A percentile compares a stretch with the other conserved stretches of the same genome.
Conservation (phyloP, 2,329 filamentous ascomycete genomes). For the Bipolaris cookei region DNA sequence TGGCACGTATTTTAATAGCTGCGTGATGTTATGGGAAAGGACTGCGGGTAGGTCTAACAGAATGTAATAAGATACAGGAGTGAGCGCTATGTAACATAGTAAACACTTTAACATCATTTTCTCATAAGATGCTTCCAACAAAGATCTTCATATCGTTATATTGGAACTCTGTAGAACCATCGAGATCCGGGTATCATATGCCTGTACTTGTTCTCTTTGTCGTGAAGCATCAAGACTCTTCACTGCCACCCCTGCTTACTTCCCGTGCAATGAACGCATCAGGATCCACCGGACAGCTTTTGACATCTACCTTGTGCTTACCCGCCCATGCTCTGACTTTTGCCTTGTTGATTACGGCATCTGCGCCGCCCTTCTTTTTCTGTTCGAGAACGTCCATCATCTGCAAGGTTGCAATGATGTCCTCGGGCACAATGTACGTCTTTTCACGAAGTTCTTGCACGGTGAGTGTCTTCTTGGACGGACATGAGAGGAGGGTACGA, state of each 20-base stretch:
- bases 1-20: too few relatives aligned
- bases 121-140: background rate
- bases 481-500: constrained; percentile 62
- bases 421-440: constrained; percentile 85
- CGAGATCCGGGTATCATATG: constrained; percentile 1
- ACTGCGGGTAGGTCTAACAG: background rate
- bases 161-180: constrained; percentile 1
- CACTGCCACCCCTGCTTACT: constrained; percentile 37
- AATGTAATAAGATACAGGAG: background rate
- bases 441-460: constrained; percentile 74
- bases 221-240: constrained; percentile 5
- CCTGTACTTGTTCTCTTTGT: background rate
- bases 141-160: background rate
- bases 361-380: constrained; percentile 58
- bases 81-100: background rate
- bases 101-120: background rate
- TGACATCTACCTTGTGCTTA: constrained; percentile 66
- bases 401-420: constrained; percentile 77
- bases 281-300: constrained; percentile 68
- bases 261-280: constrained; percentile 74
- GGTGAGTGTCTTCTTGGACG: constrained; percentile 62
- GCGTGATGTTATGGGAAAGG: background rate
- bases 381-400: constrained; percentile 75
- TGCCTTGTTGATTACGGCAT: constrained; percentile 62
- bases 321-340: constrained; percentile 71